Evolutionary conservation across 768 basidiomycete species (phyloP).

Genomic region (Coprinopsis cinerea): DNA sequence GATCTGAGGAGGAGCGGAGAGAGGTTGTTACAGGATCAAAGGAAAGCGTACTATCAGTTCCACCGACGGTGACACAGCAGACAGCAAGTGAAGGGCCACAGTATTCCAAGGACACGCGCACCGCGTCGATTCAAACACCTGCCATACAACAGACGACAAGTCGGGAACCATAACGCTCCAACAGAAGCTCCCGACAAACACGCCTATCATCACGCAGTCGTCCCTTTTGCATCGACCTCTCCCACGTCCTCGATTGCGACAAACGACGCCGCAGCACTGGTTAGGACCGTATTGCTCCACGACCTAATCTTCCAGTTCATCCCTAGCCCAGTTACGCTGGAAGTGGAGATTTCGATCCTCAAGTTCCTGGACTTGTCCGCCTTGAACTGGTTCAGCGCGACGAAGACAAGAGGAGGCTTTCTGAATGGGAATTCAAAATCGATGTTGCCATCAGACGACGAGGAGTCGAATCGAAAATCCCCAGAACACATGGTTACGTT

Average conservation of each 20-base stretch:
- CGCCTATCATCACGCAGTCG: too few relatives aligned
- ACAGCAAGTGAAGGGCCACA: too few relatives aligned
- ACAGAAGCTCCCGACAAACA: too few relatives aligned
- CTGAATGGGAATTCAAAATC: constrained; percentile 3
- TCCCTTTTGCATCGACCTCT: too few relatives aligned
- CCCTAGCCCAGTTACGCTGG: not conserved
- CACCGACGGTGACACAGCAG: too few relatives aligned
- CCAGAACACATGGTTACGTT: not conserved
- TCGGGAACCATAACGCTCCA: too few relatives aligned
- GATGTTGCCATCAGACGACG: not conserved
- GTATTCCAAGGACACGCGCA: too few relatives aligned
- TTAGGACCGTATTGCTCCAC: not conserved
- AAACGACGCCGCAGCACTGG: not conserved
- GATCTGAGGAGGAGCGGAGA: too few relatives aligned
- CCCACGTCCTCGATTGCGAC: constrained; percentile 2
- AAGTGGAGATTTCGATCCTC: not conserved
- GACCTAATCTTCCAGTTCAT: constrained; percentile 4
- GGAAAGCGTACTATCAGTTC: too few relatives aligned
- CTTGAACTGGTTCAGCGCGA: not conserved
- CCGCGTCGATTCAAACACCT: too few relatives aligned
- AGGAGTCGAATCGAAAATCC: not conserved
- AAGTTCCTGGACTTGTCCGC: not conserved
- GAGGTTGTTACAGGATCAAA: too few relatives aligned
- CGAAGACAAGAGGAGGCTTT: not conserved
- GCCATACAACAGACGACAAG: too few relatives aligned